Conservation (phyloP, 257 asterid species). For the Henckelia pumila region DNA sequence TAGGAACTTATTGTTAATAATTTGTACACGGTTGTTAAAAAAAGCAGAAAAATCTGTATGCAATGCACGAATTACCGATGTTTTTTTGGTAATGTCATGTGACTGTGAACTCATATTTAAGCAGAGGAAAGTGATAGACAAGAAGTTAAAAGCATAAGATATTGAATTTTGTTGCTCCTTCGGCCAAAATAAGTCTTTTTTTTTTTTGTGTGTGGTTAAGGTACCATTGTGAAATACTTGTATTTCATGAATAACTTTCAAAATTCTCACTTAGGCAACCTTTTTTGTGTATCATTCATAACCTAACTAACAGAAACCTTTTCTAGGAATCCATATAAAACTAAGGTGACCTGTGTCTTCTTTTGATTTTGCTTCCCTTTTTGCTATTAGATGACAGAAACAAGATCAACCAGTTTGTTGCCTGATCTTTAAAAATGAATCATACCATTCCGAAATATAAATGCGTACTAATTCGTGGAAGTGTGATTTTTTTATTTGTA, state of each 20-base stretch:
- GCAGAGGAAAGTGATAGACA: constrained; percentile 5
- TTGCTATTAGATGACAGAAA: neutral
- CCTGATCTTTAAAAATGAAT: neutral
- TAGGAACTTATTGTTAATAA: constrained; percentile 7
- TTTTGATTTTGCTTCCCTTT: neutral
- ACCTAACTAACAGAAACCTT: neutral
- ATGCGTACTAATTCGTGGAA: neutral
- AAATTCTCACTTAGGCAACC: neutral
- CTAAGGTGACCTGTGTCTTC: neutral
- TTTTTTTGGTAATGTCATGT: constrained; percentile 9
- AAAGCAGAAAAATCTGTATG: neutral
- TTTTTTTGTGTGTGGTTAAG: neutral
- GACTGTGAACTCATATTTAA: constrained; percentile 4
- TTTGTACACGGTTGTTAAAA: neutral
- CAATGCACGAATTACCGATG: neutral
- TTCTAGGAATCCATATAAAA: neutral
- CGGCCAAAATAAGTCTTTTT: neutral
- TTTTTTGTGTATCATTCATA: neutral
- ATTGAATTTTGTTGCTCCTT: neutral
- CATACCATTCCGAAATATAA: neutral
- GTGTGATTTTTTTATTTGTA: neutral
- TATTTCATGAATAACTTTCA: neutral
- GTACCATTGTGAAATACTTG: neutral
- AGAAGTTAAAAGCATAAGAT: neutral
- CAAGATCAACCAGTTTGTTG: neutral